Base-by-base conservation (phyloP, 2,329 filamentous ascomycete species). In the Trichoderma sp. region DNA sequence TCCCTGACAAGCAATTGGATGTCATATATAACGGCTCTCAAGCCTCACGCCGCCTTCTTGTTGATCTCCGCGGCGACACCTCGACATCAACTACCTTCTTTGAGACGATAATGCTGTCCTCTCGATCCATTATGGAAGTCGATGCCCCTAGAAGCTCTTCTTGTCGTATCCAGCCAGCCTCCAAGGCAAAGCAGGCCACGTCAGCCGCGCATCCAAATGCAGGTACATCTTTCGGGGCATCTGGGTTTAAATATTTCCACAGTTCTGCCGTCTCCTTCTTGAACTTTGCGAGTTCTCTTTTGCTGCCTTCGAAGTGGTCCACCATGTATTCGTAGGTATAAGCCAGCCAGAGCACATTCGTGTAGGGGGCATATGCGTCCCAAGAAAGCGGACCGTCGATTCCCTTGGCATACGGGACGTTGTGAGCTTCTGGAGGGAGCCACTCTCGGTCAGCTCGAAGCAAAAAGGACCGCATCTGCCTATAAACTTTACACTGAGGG, bases 311-410 rank as follows among this genome's bases (percentile, higher is more conserved):
- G 74, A 88, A 90, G 73, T 85, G 82, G 7, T 73, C 75, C 3
- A 82, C 75, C 71, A 90, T 79, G 78, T 89, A 90, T 43, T 83
- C 80, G 75, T 90, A 90, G 6, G 90, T 81, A 73, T 90, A 91
- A 3, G 88, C 86, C 56, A 91, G 83, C 89, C 89, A 91, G 21
- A 91, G 80, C 1, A 91, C 88, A 73, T 91, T 91, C 5, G 87
- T 90, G 78, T 91, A 91, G 1, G 89, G 88, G 32, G 84, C 84
- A 74, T 87, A 86, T 1, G 80, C 82, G 6, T 82, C 78, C 89
- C 89, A 91, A 2, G 83, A 85, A 12, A 90, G 82, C 4, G 85
- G 78, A 1, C 84, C 86, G 71, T 85, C 81, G 43, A 85, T 76
- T 1, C 84, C 84, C 18, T 77, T 74, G 34, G 83, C 82, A 74